Evolutionary conservation across 2,329 filamentous ascomycete species (phyloP).

Genomic region (Colletotrichum sp.): DNA sequence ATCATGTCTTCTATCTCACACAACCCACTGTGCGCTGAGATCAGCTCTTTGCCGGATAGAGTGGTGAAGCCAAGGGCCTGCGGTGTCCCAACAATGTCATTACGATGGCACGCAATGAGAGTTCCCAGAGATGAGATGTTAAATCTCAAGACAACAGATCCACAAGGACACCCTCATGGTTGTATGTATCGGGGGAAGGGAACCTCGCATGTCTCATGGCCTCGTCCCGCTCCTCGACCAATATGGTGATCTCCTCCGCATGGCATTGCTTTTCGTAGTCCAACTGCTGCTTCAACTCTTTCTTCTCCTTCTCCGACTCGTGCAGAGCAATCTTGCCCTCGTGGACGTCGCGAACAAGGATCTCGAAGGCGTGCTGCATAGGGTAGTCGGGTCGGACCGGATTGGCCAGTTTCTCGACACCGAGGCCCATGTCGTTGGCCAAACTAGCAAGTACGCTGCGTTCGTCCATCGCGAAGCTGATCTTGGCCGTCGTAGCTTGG

Average conservation of each 20-base stretch:
- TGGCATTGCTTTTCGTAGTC: not conserved
- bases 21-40: no score
- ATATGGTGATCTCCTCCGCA: not conserved
- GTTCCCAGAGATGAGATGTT: not conserved
- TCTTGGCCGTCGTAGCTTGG: not conserved
- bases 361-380: not conserved
- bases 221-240: not conserved
- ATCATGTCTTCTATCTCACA: no score
- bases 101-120: fast-evolving
- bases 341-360: not conserved
- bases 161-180: not conserved
- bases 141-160: not conserved
- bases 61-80: no score
- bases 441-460: fast-evolving
- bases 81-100: no score
- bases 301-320: not conserved
- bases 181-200: not conserved
- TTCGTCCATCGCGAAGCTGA: not conserved
- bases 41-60: no score
- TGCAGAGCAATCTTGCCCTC: not conserved
- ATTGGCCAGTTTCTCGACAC: not conserved
- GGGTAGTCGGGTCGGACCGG: not conserved
- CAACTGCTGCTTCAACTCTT: not conserved
- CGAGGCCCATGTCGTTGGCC: not conserved
- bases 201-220: not conserved